phyloP scores from a whole-genome alignment of 2,329 filamentous ascomycete species.

The Ramularia endophylla region DNA sequence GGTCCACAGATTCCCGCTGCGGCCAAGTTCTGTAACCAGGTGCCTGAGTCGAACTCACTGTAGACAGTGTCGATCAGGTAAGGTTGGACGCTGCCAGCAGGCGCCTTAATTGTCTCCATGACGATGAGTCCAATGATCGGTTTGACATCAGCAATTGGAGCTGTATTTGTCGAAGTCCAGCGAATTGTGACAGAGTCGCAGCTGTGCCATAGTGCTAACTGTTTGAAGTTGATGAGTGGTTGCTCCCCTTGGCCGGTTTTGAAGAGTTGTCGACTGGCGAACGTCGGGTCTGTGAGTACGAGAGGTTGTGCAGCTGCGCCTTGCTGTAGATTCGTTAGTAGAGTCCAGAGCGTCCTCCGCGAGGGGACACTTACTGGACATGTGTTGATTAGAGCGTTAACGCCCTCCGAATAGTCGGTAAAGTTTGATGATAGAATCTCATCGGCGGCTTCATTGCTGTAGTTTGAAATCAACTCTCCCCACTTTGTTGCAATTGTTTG shows the following conservation, averaged over 20 bases:
- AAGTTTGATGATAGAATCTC: slow-evolving; percentile 22
- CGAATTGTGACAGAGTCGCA: slow-evolving; percentile 27
- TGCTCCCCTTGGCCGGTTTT: slow-evolving; percentile 27
- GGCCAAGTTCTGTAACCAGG: slow-evolving; percentile 28
- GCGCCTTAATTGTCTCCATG: slow-evolving; percentile 5
- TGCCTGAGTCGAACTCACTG: slow-evolving; percentile 29
- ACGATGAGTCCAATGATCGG: slow-evolving; percentile 26
- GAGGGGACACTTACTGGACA: slow-evolving; percentile 16
- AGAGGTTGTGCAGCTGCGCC: slow-evolving; percentile 19
- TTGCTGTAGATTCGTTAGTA: slow-evolving; percentile 7
- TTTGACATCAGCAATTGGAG: slow-evolving; percentile 19
- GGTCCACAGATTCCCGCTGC: slow-evolving; percentile 22
- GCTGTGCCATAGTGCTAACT: slow-evolving; percentile 24
- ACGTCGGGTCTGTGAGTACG: too few relatives aligned
- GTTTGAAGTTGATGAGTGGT: slow-evolving; percentile 27
- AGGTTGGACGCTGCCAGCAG: slow-evolving; percentile 15
- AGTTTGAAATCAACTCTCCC: slow-evolving; percentile 25
- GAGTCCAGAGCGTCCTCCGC: too few relatives aligned
- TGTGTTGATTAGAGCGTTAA: slow-evolving; percentile 30
- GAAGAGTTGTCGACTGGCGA: slow-evolving; percentile 23
- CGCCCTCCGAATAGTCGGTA: slow-evolving; percentile 29
- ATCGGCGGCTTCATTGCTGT: slow-evolving; percentile 22
- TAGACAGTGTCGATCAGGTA: slow-evolving; percentile 27
- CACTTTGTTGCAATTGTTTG: slow-evolving; percentile 25
- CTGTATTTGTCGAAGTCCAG: slow-evolving; percentile 28